Evolutionary conservation across 805 yeast species (phyloP).

Genomic region (Pachysolen tannophilus): DNA sequence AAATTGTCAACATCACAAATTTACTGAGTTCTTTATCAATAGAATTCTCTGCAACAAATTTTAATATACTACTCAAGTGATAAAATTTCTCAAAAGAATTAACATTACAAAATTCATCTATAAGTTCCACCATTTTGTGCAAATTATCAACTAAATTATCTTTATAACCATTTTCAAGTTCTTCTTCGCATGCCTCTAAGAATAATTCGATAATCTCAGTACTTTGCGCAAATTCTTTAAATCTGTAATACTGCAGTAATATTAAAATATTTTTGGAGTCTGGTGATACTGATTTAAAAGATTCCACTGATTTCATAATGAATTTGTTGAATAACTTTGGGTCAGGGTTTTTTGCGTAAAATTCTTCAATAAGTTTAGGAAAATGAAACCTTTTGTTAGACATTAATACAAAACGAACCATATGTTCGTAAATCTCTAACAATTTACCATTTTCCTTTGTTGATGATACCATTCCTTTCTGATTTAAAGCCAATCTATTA

Average conservation of each 20-base stretch:
- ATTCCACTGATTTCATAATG: slow-evolving; percentile 21
- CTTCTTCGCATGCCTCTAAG: slow-evolving; percentile 9
- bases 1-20: no score
- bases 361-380: slow-evolving; percentile 19
- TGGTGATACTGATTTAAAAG: slow-evolving; percentile 18
- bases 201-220: slow-evolving; percentile 2
- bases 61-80: no score
- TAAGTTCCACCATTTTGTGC: slow-evolving; percentile 10
- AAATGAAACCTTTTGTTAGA: slow-evolving; percentile 19
- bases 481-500: no score
- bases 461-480: no score
- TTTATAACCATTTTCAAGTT: slow-evolving; percentile 13
- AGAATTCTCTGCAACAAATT: no score
- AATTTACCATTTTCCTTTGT: slow-evolving; percentile 14
- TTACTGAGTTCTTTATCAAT: slow-evolving; percentile 12
- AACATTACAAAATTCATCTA: no score
- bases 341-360: slow-evolving; percentile 17
- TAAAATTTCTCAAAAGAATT: no score
- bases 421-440: slow-evolving; percentile 23
- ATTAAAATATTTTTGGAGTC: slow-evolving; percentile 19
- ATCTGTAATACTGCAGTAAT: slow-evolving; percentile 13
- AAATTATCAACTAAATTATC: slow-evolving; percentile 17
- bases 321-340: slow-evolving; percentile 13
- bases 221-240: not conserved
- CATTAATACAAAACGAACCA: slow-evolving; percentile 22